Conservation (phyloP, 2,329 filamentous ascomycete species). For the Trichoderma aggressivum region DNA sequence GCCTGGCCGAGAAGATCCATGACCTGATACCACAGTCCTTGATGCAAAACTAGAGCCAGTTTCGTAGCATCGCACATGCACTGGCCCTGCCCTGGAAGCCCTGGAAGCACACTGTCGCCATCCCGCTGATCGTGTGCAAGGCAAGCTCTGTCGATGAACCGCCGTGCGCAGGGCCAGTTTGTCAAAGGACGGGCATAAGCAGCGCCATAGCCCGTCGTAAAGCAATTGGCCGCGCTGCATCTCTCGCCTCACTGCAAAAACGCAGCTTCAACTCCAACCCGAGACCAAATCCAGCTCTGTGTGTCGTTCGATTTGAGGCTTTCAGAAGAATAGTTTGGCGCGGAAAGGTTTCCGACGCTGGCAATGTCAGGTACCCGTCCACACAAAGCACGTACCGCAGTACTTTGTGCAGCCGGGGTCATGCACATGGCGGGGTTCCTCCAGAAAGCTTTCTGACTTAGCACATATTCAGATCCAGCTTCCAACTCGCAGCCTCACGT, state of each 20-base stretch:
- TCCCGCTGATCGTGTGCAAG: conserved; percentile 5
- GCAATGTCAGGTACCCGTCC: conserved; percentile 2
- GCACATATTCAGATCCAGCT: neutral
- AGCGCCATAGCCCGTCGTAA: conserved; percentile 61
- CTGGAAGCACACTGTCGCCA: conserved; percentile 18
- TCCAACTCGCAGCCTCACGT: neutral
- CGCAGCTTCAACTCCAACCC: neutral
- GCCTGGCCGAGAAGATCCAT: neutral
- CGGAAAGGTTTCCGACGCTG: conserved; percentile 13
- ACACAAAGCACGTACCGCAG: neutral
- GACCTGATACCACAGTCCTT: neutral
- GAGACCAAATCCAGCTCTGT: too few relatives aligned
- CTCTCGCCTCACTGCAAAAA: neutral
- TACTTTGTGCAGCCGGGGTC: conserved; percentile 25
- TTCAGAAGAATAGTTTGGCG: neutral
- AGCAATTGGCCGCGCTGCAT: conserved; percentile 36
- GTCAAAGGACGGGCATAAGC: conserved; percentile 57
- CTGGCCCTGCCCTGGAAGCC: conserved; percentile 2
- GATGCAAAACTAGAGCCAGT: conserved; percentile 15
- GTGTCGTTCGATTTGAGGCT: neutral
- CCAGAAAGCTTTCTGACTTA: conserved; percentile 1
- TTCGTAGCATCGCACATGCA: conserved; percentile 23
- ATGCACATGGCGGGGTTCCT: conserved; percentile 30
- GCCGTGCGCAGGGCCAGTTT: conserved; percentile 34
- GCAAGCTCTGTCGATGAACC: conserved; percentile 24